A percentile compares a stretch with the other conserved stretches of the same genome.
Evolutionary conservation across 805 yeast genomes (phyloP).

Genomic region (Metschnikowia santaceciliae): DNA sequence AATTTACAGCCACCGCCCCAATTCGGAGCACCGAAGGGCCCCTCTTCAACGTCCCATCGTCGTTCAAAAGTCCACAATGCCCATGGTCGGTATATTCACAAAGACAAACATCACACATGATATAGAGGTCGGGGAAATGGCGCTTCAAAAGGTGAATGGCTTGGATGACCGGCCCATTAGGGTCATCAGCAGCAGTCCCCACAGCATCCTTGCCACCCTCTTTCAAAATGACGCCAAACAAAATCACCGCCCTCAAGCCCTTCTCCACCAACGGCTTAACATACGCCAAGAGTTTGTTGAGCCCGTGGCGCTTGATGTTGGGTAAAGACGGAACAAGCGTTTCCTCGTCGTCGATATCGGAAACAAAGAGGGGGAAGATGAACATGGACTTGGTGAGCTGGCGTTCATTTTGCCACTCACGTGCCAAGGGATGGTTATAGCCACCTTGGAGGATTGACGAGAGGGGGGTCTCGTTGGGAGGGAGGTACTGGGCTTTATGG

Average conservation of each 20-base stretch:
- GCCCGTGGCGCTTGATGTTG: constrained; percentile 81
- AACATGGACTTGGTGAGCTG: constrained; percentile 84
- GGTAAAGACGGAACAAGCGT: constrained; percentile 74
- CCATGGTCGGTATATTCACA: constrained; percentile 98
- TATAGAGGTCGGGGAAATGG: constrained; percentile 76
- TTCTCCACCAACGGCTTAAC: constrained; percentile 66
- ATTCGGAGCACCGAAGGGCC: constrained; percentile 72
- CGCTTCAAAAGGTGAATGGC: constrained; percentile 63
- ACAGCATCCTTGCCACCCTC: constrained; percentile 71
- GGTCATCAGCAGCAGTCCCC: constrained; percentile 93
- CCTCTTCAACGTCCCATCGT: constrained; percentile 81
- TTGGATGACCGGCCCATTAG: constrained; percentile 88
- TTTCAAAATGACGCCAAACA: constrained; percentile 86
- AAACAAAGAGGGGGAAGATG: constrained; percentile 85
- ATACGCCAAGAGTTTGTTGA: constrained; percentile 71
- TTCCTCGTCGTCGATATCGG: constrained; percentile 80
- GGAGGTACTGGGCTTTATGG: constrained; percentile 70
- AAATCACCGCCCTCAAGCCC: constrained; percentile 80
- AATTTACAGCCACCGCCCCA: constrained; percentile 92
- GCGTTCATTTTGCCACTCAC: constrained; percentile 89
- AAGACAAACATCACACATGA: constrained; percentile 91
- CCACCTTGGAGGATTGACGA: constrained; percentile 89
- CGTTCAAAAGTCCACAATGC: constrained; percentile 90
- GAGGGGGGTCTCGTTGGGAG: constrained; percentile 50
- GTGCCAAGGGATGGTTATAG: constrained; percentile 80